Conservation (phyloP, 1,284 basidiomycete genomes). For the Thecaphora frezii region DNA sequence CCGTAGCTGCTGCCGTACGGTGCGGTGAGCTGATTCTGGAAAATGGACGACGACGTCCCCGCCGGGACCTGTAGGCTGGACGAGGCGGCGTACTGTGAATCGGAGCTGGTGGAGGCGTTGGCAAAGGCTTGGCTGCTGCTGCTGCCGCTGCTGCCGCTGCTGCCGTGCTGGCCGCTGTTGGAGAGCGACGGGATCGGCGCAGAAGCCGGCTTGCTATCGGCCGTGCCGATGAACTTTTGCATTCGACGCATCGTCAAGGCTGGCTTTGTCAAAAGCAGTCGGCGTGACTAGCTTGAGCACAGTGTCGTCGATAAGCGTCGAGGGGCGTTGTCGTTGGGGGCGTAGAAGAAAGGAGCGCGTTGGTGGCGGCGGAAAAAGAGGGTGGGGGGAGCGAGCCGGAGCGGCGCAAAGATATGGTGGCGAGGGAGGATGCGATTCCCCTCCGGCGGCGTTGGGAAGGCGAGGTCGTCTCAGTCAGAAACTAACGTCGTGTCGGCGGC, state of each 20-base stretch:
- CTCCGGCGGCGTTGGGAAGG: too few relatives aligned
- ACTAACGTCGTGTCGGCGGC: too few relatives aligned
- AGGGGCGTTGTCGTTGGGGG: too few relatives aligned
- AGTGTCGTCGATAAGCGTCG: too few relatives aligned
- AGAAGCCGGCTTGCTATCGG: constrained; percentile 33
- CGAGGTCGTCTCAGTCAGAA: too few relatives aligned
- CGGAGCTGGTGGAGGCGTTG: neutral
- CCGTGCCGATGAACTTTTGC: constrained; percentile 32
- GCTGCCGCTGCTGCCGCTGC: constrained; percentile 1
- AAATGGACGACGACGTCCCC: neutral
- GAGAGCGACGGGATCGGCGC: constrained; percentile 7
- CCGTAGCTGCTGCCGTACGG: neutral
- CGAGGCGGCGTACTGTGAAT: constrained; percentile 1
- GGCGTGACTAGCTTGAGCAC: too few relatives aligned
- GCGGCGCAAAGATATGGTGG: too few relatives aligned
- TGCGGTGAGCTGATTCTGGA: neutral
- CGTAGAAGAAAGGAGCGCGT: too few relatives aligned
- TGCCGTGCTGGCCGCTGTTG: constrained; percentile 14
- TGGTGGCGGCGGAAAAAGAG: too few relatives aligned
- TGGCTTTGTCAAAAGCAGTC: neutral
- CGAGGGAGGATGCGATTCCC: too few relatives aligned
- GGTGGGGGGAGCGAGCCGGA: too few relatives aligned
- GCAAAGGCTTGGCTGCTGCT: neutral
- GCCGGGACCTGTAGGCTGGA: neutral
- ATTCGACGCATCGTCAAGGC: constrained; percentile 20